Conservation (phyloP, 371 early-diverging fungal species). For the Basidiobolus meristosporus region DNA sequence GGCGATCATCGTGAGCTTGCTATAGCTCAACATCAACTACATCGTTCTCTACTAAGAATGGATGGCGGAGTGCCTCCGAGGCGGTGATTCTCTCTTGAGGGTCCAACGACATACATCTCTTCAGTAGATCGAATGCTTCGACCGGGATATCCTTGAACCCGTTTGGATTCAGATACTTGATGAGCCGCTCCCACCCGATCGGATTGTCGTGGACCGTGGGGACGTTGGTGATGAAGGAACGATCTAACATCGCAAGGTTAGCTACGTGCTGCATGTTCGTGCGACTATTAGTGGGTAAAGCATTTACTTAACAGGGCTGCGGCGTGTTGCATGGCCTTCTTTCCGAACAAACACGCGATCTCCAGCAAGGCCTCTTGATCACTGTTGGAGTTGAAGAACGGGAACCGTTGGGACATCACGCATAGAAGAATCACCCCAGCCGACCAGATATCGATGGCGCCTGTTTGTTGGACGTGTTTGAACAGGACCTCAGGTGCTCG, state of each 20-base stretch:
- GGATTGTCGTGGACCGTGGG: conserved; percentile 18
- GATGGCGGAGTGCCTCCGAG: conserved; percentile 29
- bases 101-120: conserved; percentile 16
- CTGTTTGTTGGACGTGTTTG: conserved; percentile 63
- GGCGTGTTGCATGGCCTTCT: conserved; percentile 31
- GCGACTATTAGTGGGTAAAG: not conserved
- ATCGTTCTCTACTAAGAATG: too few species aligned
- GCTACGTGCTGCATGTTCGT: not conserved
- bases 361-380: conserved; percentile 87
- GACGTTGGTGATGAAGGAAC: conserved; percentile 35
- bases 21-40: too few species aligned
- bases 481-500: conserved; percentile 95
- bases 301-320: too few species aligned
- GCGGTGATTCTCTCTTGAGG: conserved; percentile 31
- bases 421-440: conserved; percentile 84
- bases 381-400: conserved; percentile 81
- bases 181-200: conserved; percentile 16
- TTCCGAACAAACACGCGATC: conserved; percentile 77
- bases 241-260: conserved; percentile 11
- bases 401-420: conserved; percentile 69
- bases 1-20: too few species aligned
- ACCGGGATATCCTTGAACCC: conserved; percentile 7
- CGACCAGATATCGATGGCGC: conserved; percentile 57
- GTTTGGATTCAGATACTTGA: conserved; percentile 13
- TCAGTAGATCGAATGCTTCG: conserved; percentile 20